These are phyloP conservation scores for Akanthomyces muscarius DNA, from an alignment of 2,329 filamentous ascomycete genomes.

Conservation along the genomic window DNA sequence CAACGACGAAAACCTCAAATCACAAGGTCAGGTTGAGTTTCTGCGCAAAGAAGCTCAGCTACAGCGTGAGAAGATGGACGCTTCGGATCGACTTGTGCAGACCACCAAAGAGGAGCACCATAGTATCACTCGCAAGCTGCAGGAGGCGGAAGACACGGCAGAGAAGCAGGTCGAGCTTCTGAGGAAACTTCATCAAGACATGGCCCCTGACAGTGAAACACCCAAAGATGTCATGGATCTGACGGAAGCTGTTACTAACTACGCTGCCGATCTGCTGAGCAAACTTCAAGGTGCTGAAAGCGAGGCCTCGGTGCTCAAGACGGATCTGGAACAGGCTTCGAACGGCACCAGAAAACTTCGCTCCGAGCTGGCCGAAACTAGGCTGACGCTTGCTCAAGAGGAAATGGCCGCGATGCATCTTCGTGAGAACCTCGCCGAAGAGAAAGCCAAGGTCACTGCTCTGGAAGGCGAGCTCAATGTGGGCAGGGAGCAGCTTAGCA, in stretches of 20 bases:
- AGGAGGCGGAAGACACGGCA: constrained; percentile 47
- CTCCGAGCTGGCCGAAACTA: constrained; percentile 51
- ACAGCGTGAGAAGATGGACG: constrained; percentile 56
- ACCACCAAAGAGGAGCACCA: constrained; percentile 51
- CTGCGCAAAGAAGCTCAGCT: constrained; percentile 57
- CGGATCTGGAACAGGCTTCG: constrained; percentile 60
- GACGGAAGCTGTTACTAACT: constrained; percentile 55
- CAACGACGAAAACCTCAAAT: constrained; percentile 53
- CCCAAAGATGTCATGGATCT: constrained; percentile 57
- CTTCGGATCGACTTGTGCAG: constrained; percentile 55
- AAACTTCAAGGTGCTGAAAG: constrained; percentile 58
- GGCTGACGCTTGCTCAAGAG: constrained; percentile 48
- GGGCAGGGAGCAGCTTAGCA: constrained; percentile 64
- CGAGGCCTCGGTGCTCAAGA: constrained; percentile 54
- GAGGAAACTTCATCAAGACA: constrained; percentile 54
- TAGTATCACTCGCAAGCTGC: constrained; percentile 46
- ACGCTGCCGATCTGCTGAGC: constrained; percentile 55
- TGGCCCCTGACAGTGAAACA: constrained; percentile 49
- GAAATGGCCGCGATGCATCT: constrained; percentile 50
- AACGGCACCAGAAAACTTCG: constrained; percentile 52
- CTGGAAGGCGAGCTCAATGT: constrained; percentile 57
- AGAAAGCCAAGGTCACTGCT: constrained; percentile 50
- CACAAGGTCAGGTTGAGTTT: constrained; percentile 59
- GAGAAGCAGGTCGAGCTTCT: constrained; percentile 52
- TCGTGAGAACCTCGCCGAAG: constrained; percentile 49